Base-by-base conservation (phyloP, 768 basidiomycete species). In the Termitomyces sp. region DNA sequence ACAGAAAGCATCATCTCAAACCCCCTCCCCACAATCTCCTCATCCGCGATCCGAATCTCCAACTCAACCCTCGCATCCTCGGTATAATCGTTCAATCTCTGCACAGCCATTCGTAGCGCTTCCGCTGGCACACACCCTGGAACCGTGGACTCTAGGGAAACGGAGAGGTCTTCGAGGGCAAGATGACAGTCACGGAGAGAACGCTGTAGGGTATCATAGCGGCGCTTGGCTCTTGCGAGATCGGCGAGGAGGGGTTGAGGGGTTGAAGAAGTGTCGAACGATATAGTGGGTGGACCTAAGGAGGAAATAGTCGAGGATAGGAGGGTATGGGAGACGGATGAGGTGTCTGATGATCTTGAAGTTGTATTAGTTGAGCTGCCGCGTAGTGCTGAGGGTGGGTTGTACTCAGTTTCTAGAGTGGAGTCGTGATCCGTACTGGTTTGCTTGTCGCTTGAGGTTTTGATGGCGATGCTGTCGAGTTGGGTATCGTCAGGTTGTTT, bases 51-150 rank as follows among this genome's bases (percentile, higher is more conserved):
- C 23, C 83, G 80, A 40, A 93, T 92, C 70, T 93, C 91, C 21
- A 94, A 72, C 65, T 93, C 91, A 10, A 94, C 91, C 1, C 88
- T 82, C 1, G 83, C 83, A 60, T 92, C 91, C 66, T 92, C 91
- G 5, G 81, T 81, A 64, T 80, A 89, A 65, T 94, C 88, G 52
- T 83, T 76, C 42, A 94, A 74, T 8, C 90, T 76, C 25, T 81
- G 75, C 17, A 88, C 70, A 5, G 83, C 85, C 0, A 73, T 74
- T 19, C 70, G 71, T 3, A 92, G 63, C 16, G 82, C 67, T 5
- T 74, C 69, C 3, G 62, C 28, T 7, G 70, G 62, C 32, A 73
- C 64, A 17, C 54, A 56, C 46, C 48, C 52, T 27, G 48, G 6
- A 10, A 57, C 59, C 0, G 52, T 28, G 2, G 69, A 59, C 12